These are phyloP conservation scores for Thelephora ganbajun DNA, from an alignment of 768 basidiomycete species.

Conservation along the genomic window DNA sequence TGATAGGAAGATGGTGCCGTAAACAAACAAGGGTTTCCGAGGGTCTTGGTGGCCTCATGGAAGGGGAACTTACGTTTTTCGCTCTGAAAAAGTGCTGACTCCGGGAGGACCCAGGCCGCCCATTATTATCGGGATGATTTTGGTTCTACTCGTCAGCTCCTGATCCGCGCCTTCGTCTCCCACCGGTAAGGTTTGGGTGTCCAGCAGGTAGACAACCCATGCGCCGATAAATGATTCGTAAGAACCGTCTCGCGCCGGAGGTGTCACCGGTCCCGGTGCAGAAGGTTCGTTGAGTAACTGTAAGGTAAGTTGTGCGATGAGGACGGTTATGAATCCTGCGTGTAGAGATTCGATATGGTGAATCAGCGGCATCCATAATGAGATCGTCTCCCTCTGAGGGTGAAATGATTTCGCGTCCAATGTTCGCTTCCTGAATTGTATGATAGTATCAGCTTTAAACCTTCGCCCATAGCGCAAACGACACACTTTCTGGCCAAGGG, in stretches of 20 bases:
- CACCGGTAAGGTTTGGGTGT: conserved; percentile 10
- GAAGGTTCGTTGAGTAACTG: conserved; percentile 13
- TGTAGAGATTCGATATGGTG: conserved; percentile 43
- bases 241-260: conserved; percentile 21
- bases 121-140: conserved; percentile 19
- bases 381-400: conserved; percentile 38
- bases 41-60: too few relatives aligned
- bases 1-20: neutral
- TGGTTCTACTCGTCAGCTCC: too few relatives aligned
- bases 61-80: conserved; percentile 24
- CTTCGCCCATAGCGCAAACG: neutral
- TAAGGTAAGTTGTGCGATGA: conserved; percentile 32
- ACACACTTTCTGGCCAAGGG: conserved; percentile 75
- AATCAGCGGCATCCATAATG: conserved; percentile 56
- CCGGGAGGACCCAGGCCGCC: conserved; percentile 30
- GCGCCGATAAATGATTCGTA: conserved; percentile 49
- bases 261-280: neutral
- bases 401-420: conserved; percentile 25
- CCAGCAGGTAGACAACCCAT: conserved; percentile 55
- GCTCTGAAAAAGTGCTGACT: conserved; percentile 8
- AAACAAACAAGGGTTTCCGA: neutral
- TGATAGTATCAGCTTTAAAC: neutral
- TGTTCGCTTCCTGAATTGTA: conserved; percentile 37
- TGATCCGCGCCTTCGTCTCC: conserved; percentile 8
- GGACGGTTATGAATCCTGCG: conserved; percentile 32